A percentile compares a stretch with the other conserved stretches of the same genome.
Evolutionary conservation across 176 grass and related monocot genomes (phyloP).

Genomic region (Guadua angustifolia): DNA sequence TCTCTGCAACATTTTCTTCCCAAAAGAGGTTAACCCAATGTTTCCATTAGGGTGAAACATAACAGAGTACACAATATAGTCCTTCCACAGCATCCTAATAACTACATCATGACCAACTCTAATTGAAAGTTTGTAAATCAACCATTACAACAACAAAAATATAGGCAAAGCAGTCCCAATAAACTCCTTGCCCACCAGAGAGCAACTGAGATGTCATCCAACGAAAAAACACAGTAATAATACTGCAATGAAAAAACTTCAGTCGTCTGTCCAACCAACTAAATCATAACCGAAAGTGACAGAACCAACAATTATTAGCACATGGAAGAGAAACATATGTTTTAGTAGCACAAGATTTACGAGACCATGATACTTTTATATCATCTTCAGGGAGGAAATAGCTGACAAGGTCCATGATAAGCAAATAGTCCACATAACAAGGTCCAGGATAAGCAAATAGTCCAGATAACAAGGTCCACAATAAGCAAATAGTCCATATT

Average conservation of each 20-base stretch:
- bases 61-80: not conserved
- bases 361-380: not conserved
- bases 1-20: conserved; percentile 57
- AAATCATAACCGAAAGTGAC: not conserved
- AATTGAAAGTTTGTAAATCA: conserved; percentile 13
- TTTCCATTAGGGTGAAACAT: conserved; percentile 6
- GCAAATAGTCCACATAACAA: too few species aligned
- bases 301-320: conserved; percentile 6
- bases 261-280: not conserved
- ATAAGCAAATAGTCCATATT: too few species aligned
- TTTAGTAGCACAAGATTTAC: conserved; percentile 19
- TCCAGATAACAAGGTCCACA: too few species aligned
- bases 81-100: not conserved
- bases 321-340: not conserved
- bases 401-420: too few species aligned
- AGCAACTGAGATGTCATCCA: conserved; percentile 20
- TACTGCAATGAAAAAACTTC: not conserved
- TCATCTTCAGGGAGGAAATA: too few species aligned
- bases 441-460: too few species aligned
- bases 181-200: not conserved
- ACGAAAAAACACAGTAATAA: not conserved
- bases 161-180: not conserved
- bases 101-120: not conserved
- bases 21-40: not conserved
- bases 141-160: not conserved